phyloP scores from a whole-genome alignment of 305 asterid species.

The Solanum chacoense region DNA sequence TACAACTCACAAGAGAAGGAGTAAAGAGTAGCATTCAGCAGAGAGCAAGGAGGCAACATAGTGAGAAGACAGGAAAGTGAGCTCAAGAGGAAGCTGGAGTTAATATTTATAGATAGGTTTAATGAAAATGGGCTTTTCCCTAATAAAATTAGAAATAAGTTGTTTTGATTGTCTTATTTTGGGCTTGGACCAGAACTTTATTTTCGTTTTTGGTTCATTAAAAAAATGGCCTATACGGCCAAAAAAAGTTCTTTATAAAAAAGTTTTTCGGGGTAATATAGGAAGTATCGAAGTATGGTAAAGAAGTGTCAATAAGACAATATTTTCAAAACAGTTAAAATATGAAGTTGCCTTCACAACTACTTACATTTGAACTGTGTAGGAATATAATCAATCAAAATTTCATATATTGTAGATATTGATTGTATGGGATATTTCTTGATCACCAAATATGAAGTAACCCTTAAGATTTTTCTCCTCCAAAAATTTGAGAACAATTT shows the following conservation, averaged over 20 bases:
- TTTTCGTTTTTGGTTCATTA: background rate
- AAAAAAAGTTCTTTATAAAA: too few relatives aligned
- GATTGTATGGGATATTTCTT: background rate
- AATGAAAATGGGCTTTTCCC: background rate
- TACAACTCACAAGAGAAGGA: background rate
- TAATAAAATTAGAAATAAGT: background rate
- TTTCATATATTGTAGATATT: background rate
- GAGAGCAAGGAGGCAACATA: background rate
- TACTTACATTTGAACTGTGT: background rate
- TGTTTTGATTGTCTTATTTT: too few relatives aligned
- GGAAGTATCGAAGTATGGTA: background rate
- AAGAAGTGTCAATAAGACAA: background rate
- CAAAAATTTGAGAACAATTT: background rate
- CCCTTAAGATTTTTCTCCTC: background rate
- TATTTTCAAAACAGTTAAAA: background rate
- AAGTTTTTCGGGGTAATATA: accelerated
- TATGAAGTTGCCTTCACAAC: background rate
- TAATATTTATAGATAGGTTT: background rate
- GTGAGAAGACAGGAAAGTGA: background rate
- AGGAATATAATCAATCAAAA: background rate
- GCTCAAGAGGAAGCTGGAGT: background rate
- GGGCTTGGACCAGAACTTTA: too few relatives aligned
- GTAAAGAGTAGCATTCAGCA: background rate
- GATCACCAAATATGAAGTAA: background rate
- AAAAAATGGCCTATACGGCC: background rate